Evolutionary conservation across 495 filamentous ascomycete species (phyloP).

Genomic region (Schizothecium vesticola): DNA sequence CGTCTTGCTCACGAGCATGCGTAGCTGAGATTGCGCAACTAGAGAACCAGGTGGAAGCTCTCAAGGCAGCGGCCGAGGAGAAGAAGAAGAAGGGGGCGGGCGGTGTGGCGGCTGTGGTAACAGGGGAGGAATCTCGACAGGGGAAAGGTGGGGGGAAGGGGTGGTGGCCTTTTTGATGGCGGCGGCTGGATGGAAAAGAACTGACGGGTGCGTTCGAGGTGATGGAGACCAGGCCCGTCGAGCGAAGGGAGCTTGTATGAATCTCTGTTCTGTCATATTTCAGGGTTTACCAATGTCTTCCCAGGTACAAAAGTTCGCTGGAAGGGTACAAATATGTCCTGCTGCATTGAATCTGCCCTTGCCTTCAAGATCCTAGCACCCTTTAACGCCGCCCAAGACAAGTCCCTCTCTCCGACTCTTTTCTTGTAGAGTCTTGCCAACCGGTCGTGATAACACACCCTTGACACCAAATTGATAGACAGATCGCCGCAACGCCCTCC

Average conservation of each 20-base stretch:
- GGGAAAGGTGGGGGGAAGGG: not conserved
- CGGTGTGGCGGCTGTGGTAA: not conserved
- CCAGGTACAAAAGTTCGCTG: not conserved
- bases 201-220: too few species aligned
- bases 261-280: not conserved
- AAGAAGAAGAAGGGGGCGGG: not conserved
- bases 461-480: not conserved
- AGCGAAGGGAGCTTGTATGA: not conserved
- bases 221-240: not conserved
- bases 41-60: not conserved
- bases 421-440: not conserved
- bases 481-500: not conserved
- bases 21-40: not conserved
- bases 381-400: not conserved
- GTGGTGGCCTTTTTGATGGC: conserved; percentile 10
- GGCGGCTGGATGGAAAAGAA: not conserved
- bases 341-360: not conserved
- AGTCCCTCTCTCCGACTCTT: not conserved
- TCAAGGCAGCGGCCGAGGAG: conserved; percentile 1
- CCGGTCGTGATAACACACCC: not conserved
- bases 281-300: not conserved
- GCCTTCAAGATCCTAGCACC: not conserved
- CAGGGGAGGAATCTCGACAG: not conserved
- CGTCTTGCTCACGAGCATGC: not conserved
- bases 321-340: not conserved